Evolutionary conservation across 2,329 filamentous ascomycete genomes (phyloP), one percentile per base, ranked within the genome.

Genomic region (Amauroascus verrucosus): DNA sequence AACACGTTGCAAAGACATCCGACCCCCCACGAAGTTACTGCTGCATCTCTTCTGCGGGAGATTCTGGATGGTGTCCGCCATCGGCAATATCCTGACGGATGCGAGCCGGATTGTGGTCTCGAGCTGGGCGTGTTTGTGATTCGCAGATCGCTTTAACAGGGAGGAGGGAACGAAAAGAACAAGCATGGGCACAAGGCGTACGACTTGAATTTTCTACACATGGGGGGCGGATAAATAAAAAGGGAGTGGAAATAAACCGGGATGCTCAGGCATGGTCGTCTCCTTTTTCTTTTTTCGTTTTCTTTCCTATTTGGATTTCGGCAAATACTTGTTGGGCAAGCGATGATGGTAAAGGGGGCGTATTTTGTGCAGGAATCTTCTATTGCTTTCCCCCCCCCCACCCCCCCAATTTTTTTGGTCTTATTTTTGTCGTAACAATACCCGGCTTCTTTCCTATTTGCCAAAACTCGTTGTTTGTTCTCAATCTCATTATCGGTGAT

Each of bases 11-110:
- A 58, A 48, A 62, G 65, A 54, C 54, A 65, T 48, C 51, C 68
- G 59, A 55, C 65, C 56, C 64, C 67, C 56, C 48, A 48, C 41
- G 72, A 48, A 74, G 64, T 78, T 44, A 77, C 75, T 1, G 74
- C 77, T 0, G 72, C 77, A 20, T 76, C 77, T 60, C 66, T 83
- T n/a, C 73, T 82, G 38, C 72, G 79, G 54, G 77, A 81, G 58
- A 75, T 84, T 13, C 67, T 81, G 41, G 75, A 82, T 43, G 79
- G 78, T 5, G 76, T 84, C n/a, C 73, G 72, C 37, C 72, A 70
- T 48, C 70, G 75, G 54, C 69, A 71, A 22, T 78, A 79, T 59
- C 69, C 60, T 22, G 65, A 68, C 45, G 71, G 68, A 52, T 68
- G 63, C 47, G 70, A 70, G 55, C 74, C 74, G 41, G 70, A 64